Conservation (phyloP, 345 rosid genomes). For the Linum lewisii region DNA sequence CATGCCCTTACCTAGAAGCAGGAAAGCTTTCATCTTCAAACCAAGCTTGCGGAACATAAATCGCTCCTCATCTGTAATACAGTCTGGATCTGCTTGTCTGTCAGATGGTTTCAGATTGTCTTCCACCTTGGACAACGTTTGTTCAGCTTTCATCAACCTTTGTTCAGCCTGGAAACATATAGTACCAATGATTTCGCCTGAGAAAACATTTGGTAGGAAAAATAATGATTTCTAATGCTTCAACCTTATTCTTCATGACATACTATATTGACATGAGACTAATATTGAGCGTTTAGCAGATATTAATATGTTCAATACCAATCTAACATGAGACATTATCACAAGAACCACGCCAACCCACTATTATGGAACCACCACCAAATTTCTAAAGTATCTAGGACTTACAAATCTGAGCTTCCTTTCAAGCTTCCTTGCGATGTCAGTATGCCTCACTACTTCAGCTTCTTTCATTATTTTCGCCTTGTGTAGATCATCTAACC, state of each 20-base stretch:
- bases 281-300: neutral
- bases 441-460: constrained; percentile 54
- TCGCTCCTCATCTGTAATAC: constrained; percentile 90
- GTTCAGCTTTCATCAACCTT: constrained; percentile 66
- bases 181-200: neutral
- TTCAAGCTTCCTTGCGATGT: constrained; percentile 61
- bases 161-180: constrained; percentile 48
- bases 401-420: constrained; percentile 67
- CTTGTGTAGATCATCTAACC: constrained; percentile 38
- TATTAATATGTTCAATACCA: neutral
- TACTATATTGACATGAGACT: neutral
- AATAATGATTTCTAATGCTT: neutral
- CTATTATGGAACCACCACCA: neutral
- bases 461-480: constrained; percentile 55
- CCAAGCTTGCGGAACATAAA: constrained; percentile 97
- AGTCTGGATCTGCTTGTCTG: constrained; percentile 58
- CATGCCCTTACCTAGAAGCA: constrained; percentile 61
- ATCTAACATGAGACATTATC: neutral
- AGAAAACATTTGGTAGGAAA: no score
- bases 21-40: constrained; percentile 86
- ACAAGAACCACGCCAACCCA: neutral
- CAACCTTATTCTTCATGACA: neutral
- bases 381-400: constrained; percentile 15
- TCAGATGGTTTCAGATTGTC: constrained; percentile 55
- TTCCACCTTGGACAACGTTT: constrained; percentile 68